These are phyloP conservation scores for Wickerhamomyces ciferrii DNA, from an alignment of 805 yeast species.

Conservation along the genomic window DNA sequence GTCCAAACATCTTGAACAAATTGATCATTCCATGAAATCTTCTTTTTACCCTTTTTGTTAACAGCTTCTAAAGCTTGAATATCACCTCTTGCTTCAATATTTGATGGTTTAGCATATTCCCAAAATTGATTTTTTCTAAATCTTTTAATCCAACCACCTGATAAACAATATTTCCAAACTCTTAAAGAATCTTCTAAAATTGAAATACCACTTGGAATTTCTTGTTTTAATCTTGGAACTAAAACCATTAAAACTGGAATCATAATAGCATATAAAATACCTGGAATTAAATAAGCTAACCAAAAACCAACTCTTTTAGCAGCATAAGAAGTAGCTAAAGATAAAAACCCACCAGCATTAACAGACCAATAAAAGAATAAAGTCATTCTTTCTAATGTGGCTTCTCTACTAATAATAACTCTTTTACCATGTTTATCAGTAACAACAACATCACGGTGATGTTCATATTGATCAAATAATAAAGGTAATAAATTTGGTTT, in stretches of 20 bases:
- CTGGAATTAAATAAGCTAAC: slow-evolving; percentile 73
- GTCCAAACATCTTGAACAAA: slow-evolving; percentile 72
- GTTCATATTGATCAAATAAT: slow-evolving; percentile 71
- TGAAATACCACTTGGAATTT: slow-evolving; percentile 28
- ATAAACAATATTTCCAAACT: slow-evolving; percentile 34
- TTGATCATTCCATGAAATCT: slow-evolving; percentile 52
- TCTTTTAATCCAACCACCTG: slow-evolving; percentile 39
- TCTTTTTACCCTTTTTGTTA: slow-evolving; percentile 19
- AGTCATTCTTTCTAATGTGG: slow-evolving; percentile 69
- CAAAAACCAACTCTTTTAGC: slow-evolving; percentile 63
- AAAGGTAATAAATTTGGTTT: slow-evolving; percentile 67
- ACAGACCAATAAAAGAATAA: slow-evolving; percentile 74
- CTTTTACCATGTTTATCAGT: slow-evolving; percentile 56
- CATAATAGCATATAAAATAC: slow-evolving; percentile 50
- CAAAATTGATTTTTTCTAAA: slow-evolving; percentile 34
- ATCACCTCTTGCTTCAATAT: slow-evolving; percentile 38
- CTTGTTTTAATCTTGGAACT: slow-evolving; percentile 22
- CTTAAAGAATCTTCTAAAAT: slow-evolving; percentile 37
- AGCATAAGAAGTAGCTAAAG: slow-evolving; percentile 71
- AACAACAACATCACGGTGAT: slow-evolving; percentile 53
- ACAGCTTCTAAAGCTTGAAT: slow-evolving; percentile 8
- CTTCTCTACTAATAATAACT: slow-evolving; percentile 64
- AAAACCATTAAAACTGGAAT: slow-evolving; percentile 38
- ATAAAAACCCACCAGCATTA: slow-evolving; percentile 70
- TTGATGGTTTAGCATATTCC: slow-evolving; percentile 56